phyloP scores from a whole-genome alignment of 176 grass and related monocot species.

The Oryza nivara region DNA sequence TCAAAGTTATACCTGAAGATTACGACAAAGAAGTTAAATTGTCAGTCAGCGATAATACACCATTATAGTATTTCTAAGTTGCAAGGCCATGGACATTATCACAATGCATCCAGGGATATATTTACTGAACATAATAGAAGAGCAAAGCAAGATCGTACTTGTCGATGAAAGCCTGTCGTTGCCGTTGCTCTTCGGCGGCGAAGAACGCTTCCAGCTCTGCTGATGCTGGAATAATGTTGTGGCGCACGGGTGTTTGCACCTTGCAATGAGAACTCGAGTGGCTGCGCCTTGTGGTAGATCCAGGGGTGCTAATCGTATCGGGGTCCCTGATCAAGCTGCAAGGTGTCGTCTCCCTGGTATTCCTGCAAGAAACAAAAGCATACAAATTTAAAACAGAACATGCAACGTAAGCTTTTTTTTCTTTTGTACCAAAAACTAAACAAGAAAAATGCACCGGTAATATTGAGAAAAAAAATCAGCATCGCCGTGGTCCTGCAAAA shows the following conservation, averaged over 20 bases:
- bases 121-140: not conserved
- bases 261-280: conserved; percentile 28
- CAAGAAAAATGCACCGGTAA: not conserved
- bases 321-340: conserved; percentile 53
- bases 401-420: not conserved
- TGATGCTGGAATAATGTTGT: conserved; percentile 27
- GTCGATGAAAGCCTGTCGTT: conserved; percentile 55
- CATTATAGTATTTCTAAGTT: not conserved
- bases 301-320: conserved; percentile 32
- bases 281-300: conserved; percentile 47
- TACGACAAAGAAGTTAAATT: not conserved
- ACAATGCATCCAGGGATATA: not conserved
- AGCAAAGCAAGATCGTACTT: conserved; percentile 41
- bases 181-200: conserved; percentile 18
- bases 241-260: conserved; percentile 1
- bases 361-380: conserved; percentile 37
- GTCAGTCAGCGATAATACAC: conserved; percentile 21
- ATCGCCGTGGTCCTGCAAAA: conserved; percentile 25
- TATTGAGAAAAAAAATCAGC: not conserved
- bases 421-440: not conserved
- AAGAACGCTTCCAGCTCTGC: conserved; percentile 56
- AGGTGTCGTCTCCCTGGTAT: conserved; percentile 55
- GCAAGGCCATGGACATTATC: not conserved
- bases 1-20: conserved; percentile 72
- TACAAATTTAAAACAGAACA: not conserved